These are phyloP conservation scores for Kentomonas sorsogonicus DNA, from an alignment of 208 protist genomes.

Conservation along the genomic window DNA sequence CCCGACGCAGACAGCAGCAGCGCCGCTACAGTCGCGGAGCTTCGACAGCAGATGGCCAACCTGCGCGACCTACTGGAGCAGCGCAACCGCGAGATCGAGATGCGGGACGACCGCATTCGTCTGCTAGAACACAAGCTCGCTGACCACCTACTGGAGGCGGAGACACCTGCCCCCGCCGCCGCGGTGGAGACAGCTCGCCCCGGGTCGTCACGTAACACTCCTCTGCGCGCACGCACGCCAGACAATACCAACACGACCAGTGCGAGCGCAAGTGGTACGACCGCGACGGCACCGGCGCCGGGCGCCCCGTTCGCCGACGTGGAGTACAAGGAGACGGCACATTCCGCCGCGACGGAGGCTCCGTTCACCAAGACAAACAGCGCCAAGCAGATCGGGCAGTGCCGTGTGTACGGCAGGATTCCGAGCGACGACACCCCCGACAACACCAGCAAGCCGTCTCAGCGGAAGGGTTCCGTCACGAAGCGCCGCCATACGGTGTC, in stretches of 20 bases:
- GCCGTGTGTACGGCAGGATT: no score
- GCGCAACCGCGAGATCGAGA: slow-evolving; percentile 32
- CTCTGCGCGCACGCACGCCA: no score
- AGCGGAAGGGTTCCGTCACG: no score
- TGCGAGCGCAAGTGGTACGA: background rate
- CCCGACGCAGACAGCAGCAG: no score
- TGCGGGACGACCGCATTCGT: slow-evolving; percentile 68
- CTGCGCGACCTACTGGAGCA: slow-evolving; percentile 31
- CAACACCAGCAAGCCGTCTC: no score
- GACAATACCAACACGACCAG: background rate
- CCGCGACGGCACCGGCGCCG: background rate
- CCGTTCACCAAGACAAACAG: no score
- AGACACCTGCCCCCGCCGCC: background rate
- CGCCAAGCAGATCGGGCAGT: no score
- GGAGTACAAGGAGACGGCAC: no score
- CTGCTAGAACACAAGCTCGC: slow-evolving; percentile 76
- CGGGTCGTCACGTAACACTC: background rate
- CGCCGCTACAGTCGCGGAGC: slow-evolving; percentile 20
- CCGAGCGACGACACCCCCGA: no score
- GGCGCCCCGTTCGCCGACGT: no score
- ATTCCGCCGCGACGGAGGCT: no score
- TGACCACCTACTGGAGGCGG: slow-evolving; percentile 44
- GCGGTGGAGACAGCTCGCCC: background rate
- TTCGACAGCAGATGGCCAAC: slow-evolving; percentile 39
- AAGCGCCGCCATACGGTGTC: no score